Conservation (phyloP, 2,329 filamentous ascomycete genomes). For the Cadophora gregata region DNA sequence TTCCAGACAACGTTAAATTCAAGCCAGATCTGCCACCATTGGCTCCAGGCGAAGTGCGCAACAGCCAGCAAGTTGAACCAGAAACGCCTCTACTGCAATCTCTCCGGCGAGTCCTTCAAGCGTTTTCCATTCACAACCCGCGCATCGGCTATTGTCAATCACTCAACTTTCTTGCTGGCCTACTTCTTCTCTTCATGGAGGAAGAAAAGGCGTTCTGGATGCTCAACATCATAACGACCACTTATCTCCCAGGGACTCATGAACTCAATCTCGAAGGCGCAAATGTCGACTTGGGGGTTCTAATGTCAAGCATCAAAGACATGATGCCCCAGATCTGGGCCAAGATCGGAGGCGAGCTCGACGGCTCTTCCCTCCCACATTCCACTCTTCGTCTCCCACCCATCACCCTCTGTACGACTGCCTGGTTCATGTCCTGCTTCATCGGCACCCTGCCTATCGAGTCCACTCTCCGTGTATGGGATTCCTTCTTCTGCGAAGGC, state of each 20-base stretch:
- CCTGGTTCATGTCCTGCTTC: conserved; percentile 98
- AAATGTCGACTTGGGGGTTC: conserved; percentile 90
- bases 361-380: conserved; percentile 46
- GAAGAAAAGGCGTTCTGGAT: conserved; percentile 95
- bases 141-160: conserved; percentile 95
- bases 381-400: conserved; percentile 72
- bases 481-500: conserved; percentile 94
- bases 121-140: conserved; percentile 90
- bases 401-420: conserved; percentile 89
- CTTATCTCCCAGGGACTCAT: conserved; percentile 89
- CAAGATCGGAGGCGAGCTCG: conserved; percentile 83
- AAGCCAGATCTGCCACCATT: conserved; percentile 60
- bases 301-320: conserved; percentile 87
- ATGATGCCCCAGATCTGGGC: conserved; percentile 83
- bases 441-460: conserved; percentile 93
- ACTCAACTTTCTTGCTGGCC: conserved; percentile 90
- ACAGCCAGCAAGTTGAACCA: conserved; percentile 40
- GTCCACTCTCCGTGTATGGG: conserved; percentile 91
- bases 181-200: conserved; percentile 85
- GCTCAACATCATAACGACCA: conserved; percentile 87
- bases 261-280: conserved; percentile 89
- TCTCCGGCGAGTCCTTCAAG: conserved; percentile 83
- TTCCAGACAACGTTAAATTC: conserved; percentile 92
- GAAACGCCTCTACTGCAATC: conserved; percentile 83
- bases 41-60: conserved; percentile 40